Base-by-base conservation (phyloP, 352 stramenopile genomes). In the Globisporangium lucens region DNA sequence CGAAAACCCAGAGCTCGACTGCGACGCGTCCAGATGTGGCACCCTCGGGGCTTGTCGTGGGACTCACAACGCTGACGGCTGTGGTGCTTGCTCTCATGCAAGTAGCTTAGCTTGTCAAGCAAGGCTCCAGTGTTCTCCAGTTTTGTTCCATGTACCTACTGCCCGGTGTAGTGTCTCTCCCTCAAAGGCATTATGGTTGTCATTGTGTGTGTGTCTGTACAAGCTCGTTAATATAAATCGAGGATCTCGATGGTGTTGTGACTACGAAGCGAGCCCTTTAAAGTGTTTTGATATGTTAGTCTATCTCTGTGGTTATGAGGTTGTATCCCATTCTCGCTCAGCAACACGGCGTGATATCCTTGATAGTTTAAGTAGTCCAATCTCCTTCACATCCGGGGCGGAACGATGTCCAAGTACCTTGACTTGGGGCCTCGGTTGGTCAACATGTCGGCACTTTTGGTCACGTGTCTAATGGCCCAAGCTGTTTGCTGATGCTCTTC, bases 1-100 rank as follows among this genome's bases (percentile, higher is more conserved):
- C 73, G 30, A 66, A 60, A 27, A 63, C 55, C 27, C 55, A 52
- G 12, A 72, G 52, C 5, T 81, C 75, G 4, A n/a, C 49, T 17
- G 67, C 66, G 43, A 27, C 46, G 1, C 41, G 46, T 17, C 13
- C 56, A 7, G 17, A 17, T 17, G 22, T 29, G 7, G 36, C 22
- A 13, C 71, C 43, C 2, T 56, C 63, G 5, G 5, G 9, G 2
- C 55, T 60, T n/a, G 15, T 55, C 7, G 24, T 30, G 38, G 22
- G 9, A 3, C 3, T 41, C 27, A 29, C 33, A 27, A 41, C 22
- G 9, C 15, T 52, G 20, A 7, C 49, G 29, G 49, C 27, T 8
- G 43, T 47, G 46, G 15, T n/a, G 6, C 17, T 52, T 51, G 13
- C 47, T 7, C 7, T n/a, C n/a, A 22, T 20, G 53, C 53, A 59